phyloP scores from a whole-genome alignment of 2,329 filamentous ascomycete genomes.

The Venturia carpophila region DNA sequence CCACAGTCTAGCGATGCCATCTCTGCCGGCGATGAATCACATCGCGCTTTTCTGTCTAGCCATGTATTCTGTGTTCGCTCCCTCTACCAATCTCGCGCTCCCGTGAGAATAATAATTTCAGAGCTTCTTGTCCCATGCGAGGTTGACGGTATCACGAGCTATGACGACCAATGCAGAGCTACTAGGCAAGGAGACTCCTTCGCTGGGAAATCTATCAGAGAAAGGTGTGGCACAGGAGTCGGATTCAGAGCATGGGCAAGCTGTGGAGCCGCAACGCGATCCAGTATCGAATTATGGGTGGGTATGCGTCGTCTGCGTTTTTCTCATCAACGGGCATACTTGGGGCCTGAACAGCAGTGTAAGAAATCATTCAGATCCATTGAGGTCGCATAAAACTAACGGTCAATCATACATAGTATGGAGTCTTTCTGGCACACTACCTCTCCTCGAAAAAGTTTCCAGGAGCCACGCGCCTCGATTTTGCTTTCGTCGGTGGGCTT shows the following conservation, averaged over 20 bases:
- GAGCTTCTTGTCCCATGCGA: neutral
- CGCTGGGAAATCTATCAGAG: neutral
- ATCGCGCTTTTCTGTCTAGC: neutral
- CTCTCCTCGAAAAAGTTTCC: constrained; percentile 56
- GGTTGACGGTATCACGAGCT: neutral
- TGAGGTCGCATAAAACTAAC: constrained; percentile 22
- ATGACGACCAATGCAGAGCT: neutral
- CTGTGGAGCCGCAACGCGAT: neutral
- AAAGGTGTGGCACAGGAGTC: constrained; percentile 5
- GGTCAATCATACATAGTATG: constrained; percentile 36
- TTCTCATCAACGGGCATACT: constrained; percentile 59
- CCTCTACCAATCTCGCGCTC: neutral
- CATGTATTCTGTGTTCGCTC: neutral
- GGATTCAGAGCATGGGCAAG: neutral
- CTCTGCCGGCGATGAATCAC: neutral
- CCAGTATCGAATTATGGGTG: constrained; percentile 27
- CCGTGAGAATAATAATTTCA: neutral
- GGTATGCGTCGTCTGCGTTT: constrained; percentile 28
- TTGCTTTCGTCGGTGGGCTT: constrained; percentile 69
- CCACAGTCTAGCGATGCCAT: constrained; percentile 7
- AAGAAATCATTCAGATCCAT: neutral
- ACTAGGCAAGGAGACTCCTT: neutral
- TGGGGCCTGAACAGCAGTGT: constrained; percentile 60
- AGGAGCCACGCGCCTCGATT: constrained; percentile 56
- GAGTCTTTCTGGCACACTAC: constrained; percentile 72